A percentile compares a stretch with the other conserved stretches of the same genome.
These are phyloP conservation scores for Apophysomyces sp. DNA, from an alignment of 371 early-diverging fungal species.

Conservation along the genomic window DNA sequence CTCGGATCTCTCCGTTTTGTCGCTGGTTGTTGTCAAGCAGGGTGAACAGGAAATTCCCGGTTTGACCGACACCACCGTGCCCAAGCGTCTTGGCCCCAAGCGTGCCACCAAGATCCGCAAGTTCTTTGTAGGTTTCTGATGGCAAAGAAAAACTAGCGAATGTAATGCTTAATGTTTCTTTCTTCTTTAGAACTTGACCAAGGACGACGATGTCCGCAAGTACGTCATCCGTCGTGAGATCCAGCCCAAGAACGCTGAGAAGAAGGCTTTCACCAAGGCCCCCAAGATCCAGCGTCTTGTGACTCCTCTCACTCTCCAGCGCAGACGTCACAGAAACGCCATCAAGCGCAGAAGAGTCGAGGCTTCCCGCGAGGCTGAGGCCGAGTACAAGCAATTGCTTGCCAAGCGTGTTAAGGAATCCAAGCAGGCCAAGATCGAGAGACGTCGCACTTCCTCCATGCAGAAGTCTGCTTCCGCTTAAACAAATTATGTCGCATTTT, in stretches of 20 bases:
- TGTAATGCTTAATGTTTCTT: neutral
- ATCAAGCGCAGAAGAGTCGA: constrained; percentile 82
- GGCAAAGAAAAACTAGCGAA: neutral
- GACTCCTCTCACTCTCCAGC: constrained; percentile 94
- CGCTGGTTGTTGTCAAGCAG: constrained; percentile 95
- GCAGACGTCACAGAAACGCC: constrained; percentile 85
- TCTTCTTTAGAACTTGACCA: constrained; percentile 67
- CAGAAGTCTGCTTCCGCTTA: constrained; percentile 58
- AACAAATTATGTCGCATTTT: constrained; percentile 8
- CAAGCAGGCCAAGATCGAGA: constrained; percentile 73
- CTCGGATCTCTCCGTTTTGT: constrained; percentile 92
- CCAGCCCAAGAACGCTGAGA: constrained; percentile 81
- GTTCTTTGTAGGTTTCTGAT: constrained; percentile 77
- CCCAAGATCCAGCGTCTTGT: constrained; percentile 97
- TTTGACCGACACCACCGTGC: constrained; percentile 92
- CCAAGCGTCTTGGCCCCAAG: constrained; percentile 98
- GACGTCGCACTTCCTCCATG: constrained; percentile 68
- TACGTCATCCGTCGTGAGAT: constrained; percentile 98
- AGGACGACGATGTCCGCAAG: constrained; percentile 98
- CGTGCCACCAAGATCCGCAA: constrained; percentile 98
- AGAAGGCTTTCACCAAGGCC: constrained; percentile 95
- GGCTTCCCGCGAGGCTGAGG: constrained; percentile 84
- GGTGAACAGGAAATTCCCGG: constrained; percentile 96
- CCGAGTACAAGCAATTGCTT: constrained; percentile 92
- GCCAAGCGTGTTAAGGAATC: constrained; percentile 92